phyloP scores from a whole-genome alignment of 495 filamentous ascomycete species.

The Talaromyces nanjingensis region DNA sequence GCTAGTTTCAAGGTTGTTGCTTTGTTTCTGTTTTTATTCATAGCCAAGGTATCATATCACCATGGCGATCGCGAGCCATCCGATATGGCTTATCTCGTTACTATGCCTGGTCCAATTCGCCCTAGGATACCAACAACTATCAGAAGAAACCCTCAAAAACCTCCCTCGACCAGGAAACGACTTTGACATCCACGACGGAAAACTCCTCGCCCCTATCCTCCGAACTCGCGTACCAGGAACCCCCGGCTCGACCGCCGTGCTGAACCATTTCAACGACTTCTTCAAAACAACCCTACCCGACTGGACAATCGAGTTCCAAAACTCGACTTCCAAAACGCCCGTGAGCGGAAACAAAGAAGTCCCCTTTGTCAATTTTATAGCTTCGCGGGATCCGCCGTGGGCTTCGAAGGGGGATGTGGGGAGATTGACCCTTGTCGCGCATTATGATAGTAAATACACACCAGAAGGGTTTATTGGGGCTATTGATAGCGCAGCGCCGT shows the following conservation, averaged over 20 bases:
- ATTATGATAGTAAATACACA: constrained; percentile 81
- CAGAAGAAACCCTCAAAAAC: constrained; percentile 58
- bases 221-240: constrained; percentile 85
- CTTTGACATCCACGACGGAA: constrained; percentile 71
- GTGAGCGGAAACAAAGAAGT: constrained; percentile 58
- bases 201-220: constrained; percentile 83
- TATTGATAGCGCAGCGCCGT: constrained; percentile 87
- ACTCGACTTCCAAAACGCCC: constrained; percentile 77
- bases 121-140: constrained; percentile 63
- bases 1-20: background rate
- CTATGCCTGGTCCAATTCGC: constrained; percentile 21
- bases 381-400: constrained; percentile 87
- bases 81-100: constrained; percentile 11
- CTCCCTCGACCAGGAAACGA: constrained; percentile 66
- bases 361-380: constrained; percentile 81
- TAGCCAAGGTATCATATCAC: background rate
- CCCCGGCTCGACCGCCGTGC: constrained; percentile 62
- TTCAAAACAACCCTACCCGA: constrained; percentile 63
- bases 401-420: constrained; percentile 63
- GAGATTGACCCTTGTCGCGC: constrained; percentile 79
- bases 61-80: background rate
- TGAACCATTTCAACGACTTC: constrained; percentile 77
- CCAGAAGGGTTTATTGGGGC: constrained; percentile 91
- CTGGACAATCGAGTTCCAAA: constrained; percentile 79
- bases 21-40: background rate